Base-by-base conservation (phyloP, 345 rosid genomes). In the Eucalyptus camaldulensis region DNA sequence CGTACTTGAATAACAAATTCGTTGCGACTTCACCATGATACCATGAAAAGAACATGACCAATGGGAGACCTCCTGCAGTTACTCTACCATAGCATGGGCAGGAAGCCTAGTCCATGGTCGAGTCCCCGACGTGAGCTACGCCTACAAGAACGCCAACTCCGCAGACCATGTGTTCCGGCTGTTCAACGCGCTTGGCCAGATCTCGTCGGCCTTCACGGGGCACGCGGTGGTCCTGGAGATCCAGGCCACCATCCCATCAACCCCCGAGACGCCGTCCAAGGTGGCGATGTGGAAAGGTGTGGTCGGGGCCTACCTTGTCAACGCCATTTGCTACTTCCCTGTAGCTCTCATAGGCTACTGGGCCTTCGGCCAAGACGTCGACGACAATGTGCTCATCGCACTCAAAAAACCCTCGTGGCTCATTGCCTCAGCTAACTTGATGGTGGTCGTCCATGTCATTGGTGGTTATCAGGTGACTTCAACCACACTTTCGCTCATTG, bases 211-310 rank as follows among this genome's bases (percentile, higher is more conserved):
- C 5, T 98, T 95, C 49, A 98, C 98, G 0, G 99, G 99, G 13
- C 99, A 98, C 17, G 99, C 98, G 1, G 99, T 98, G 27, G 97
- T 90, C 56, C 95, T 98, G 3, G 99, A 98, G 90, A 97, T 98
- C 81, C 99, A 97, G 91, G 98, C 99, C 88, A 98, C 99, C 14
- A 95, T 98, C 69, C 99, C 99, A 33, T 98, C 99, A 2, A 95
- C 98, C 6, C 96, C 96, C 1, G 96, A 96, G 83, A 96, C 90
- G 62, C 98, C 99, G 65, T 98, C 99, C 5, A 96, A 91, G 67
- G 88, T 94, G 29, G 91, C 97, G 6, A 98, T 98, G 99, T 97
- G 98, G 99, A 96, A 95, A 90, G 99, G 99, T 12, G 99, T 93
- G 8, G 3, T 98, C 0, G 96, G 95, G 6, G 94, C 99, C 87